Percentiles rank a stretch among this genome's conserved stretches.
phyloP scores from a whole-genome alignment of 129 eudicot species.

The Sambucus nigra region DNA sequence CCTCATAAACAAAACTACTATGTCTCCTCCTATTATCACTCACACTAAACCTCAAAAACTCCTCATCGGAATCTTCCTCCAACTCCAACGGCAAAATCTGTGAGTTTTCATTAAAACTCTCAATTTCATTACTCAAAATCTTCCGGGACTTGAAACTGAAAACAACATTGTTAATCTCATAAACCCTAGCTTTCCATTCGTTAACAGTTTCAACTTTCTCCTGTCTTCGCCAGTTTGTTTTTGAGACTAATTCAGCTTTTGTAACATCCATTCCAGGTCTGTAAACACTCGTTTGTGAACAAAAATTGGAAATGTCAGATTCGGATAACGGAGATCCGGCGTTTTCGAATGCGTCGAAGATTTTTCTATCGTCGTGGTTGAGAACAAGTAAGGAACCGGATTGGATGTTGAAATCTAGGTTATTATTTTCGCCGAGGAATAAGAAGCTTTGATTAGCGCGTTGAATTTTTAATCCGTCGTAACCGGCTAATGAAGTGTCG shows the following conservation, averaged over 20 bases:
- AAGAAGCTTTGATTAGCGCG: constrained; percentile 92
- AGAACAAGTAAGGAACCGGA: constrained; percentile 63
- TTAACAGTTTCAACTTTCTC: constrained; percentile 75
- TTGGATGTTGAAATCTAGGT: constrained; percentile 27
- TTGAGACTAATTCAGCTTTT: constrained; percentile 50
- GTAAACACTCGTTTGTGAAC: constrained; percentile 74
- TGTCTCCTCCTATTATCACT: constrained; percentile 57
- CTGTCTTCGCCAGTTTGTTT: constrained; percentile 88
- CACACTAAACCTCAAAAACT: constrained; percentile 50
- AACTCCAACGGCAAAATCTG: constrained; percentile 77
- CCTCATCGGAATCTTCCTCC: constrained; percentile 83
- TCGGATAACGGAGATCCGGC: constrained; percentile 71
- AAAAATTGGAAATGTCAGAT: constrained; percentile 50
- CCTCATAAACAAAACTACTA: constrained; percentile 70
- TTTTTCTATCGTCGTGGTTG: constrained; percentile 71
- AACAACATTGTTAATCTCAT: constrained; percentile 68
- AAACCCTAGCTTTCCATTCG: constrained; percentile 88
- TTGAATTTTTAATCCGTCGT: constrained; percentile 88
- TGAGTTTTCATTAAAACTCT: constrained; percentile 25
- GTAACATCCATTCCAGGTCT: constrained; percentile 99
- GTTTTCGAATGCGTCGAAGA: constrained; percentile 82
- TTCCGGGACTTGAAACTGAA: constrained; percentile 89
- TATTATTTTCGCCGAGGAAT: constrained; percentile 75
- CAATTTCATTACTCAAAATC: constrained; percentile 30
- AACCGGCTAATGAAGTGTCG: constrained; percentile 87